Percentiles rank a stretch among this genome's conserved stretches.
phyloP scores from a whole-genome alignment of 371 early-diverging fungal species.

The Sporodiniella umbellata region DNA sequence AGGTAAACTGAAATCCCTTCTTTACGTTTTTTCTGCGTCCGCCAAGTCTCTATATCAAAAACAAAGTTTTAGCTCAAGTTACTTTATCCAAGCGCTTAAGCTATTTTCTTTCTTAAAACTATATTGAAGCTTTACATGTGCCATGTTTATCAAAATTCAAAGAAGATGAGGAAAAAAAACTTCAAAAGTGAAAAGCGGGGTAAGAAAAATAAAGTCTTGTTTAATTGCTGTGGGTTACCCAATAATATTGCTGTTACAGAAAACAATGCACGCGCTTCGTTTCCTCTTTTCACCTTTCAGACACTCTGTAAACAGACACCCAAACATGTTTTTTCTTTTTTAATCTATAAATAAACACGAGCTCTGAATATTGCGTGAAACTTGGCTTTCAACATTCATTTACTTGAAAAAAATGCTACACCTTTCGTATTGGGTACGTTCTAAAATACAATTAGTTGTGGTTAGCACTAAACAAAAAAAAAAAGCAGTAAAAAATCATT shows the following conservation, averaged over 20 bases:
- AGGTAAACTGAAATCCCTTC: slow-evolving; percentile 92
- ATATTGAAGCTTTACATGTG: slow-evolving; percentile 32
- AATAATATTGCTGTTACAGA: background rate
- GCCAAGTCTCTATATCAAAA: slow-evolving; percentile 51
- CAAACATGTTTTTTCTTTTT: background rate
- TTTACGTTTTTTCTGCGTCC: slow-evolving; percentile 93
- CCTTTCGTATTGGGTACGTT: too few species aligned
- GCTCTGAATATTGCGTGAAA: too few species aligned
- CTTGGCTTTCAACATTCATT: too few species aligned
- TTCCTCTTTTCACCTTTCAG: background rate
- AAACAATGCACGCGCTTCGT: background rate
- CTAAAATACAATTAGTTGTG: too few species aligned
- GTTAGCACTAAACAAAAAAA: too few species aligned
- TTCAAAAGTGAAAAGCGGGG: background rate
- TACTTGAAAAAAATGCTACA: too few species aligned
- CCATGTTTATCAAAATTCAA: slow-evolving; percentile 19
- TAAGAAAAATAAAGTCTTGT: background rate
- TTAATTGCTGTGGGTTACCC: background rate
- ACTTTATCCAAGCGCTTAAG: too few species aligned
- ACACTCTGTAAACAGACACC: too few species aligned
- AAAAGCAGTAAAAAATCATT: too few species aligned
- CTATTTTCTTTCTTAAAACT: background rate
- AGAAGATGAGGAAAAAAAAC: too few species aligned
- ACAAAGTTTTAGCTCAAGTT: background rate
- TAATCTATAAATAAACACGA: background rate